Base-by-base conservation (phyloP, 202 grass and related monocot genomes). In the Zoysia matrella region DNA sequence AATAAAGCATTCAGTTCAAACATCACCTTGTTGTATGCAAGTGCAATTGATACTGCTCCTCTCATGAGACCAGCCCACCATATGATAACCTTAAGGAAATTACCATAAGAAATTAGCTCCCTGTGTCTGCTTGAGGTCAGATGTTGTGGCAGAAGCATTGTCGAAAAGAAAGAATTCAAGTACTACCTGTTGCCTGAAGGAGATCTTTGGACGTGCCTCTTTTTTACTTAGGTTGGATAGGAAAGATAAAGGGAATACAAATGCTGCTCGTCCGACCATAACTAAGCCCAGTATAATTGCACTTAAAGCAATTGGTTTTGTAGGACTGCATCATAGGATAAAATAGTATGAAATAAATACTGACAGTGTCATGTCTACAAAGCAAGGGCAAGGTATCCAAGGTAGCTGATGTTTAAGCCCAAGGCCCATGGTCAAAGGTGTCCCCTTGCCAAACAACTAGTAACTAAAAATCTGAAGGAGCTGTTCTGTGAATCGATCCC, bases 21-120 rank as follows among this genome's bases (percentile, higher is more conserved):
- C 57, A 88, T 88, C 53, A 97, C 92, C 92, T 97, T 94, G 75
- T 97, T 94, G 73, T 97, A 97, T n/a, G 94, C 92, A 82, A 97
- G 94, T 84, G 94, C 94, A 77, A 97, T 94, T 76, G 94, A 97
- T 36, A 36, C 30, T 36, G 30, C 30, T 36, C 30, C 30, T 36
- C 30, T 36, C 30, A 36, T 36, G 30, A 36, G 30, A 36, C 30
- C 94, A 22, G 94, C 92, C 94, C 94, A 97, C 94, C 92, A 94
- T 79, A 97, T 94, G 69, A 90, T 89, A 3, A 94, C 69, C 92
- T 97, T 67, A 56, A 61, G 46, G 74, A 83, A 72, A 85, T 83
- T 72, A 65, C 67, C 41, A 67, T 41, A 44, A 80, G 43, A 67
- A 67, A 16, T 88, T 82, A 82, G 65, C 68, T 71, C 78, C 22